phyloP scores from a whole-genome alignment of 2,329 filamentous ascomycete species.

The Trichoderma pleuroti region DNA sequence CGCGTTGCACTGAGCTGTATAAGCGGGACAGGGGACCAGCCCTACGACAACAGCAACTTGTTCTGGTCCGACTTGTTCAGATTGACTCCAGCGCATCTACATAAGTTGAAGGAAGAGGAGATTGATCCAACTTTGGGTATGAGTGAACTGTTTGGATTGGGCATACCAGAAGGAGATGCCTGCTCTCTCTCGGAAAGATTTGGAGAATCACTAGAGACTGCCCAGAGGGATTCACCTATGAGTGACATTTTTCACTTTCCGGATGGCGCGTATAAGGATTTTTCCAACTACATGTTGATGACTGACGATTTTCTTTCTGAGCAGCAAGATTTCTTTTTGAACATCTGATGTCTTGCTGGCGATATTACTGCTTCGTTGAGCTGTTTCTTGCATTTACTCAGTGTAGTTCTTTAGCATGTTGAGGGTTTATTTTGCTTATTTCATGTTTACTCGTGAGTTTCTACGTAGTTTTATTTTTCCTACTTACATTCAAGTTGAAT shows the following conservation, averaged over 20 bases:
- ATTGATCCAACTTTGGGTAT: neutral
- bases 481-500: neutral
- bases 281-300: neutral
- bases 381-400: neutral
- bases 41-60: neutral
- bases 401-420: neutral
- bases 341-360: neutral
- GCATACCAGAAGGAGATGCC: neutral
- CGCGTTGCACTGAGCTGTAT: neutral
- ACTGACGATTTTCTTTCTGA: neutral
- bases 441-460: neutral
- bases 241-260: neutral
- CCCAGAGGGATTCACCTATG: neutral
- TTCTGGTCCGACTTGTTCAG: neutral
- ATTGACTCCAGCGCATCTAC: neutral
- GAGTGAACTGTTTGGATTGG: neutral
- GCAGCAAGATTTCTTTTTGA: neutral
- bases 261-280: neutral
- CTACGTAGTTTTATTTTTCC: fast-evolving
- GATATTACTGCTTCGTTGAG: neutral
- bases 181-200: neutral
- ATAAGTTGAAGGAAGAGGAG: neutral
- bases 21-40: neutral
- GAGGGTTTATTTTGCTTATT: neutral
- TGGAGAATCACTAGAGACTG: neutral